Percentiles rank a stretch among this genome's conserved stretches.
Conservation (phyloP, 2,329 filamentous ascomycete species). For the Cucurbitaria berberidis region DNA sequence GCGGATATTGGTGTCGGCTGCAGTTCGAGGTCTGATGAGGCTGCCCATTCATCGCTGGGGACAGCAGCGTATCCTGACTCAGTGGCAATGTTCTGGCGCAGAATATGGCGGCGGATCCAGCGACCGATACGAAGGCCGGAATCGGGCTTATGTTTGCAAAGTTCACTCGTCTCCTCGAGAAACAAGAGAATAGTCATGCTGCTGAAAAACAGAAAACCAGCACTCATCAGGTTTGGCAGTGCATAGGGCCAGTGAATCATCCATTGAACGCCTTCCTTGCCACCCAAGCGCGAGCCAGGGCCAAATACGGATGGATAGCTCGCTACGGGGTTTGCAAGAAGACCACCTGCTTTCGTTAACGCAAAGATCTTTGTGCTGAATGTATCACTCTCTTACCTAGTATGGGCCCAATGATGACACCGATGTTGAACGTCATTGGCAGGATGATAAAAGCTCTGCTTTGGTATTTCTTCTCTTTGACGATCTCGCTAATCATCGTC, state of each 20-base stretch:
- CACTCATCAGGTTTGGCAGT: constrained; percentile 71
- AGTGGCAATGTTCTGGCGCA: constrained; percentile 29
- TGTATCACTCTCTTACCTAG: no score
- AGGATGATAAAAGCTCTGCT: constrained; percentile 64
- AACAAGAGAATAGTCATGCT: constrained; percentile 65
- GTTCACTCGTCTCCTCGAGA: constrained; percentile 65
- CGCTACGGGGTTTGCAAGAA: constrained; percentile 69
- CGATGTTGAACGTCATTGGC: constrained; percentile 72
- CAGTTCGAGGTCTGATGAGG: constrained; percentile 32
- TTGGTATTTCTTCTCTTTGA: constrained; percentile 70
- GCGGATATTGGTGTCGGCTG: constrained; percentile 39
- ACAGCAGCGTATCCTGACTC: constrained; percentile 42
- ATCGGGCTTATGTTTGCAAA: constrained; percentile 50
- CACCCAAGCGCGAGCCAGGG: constrained; percentile 62
- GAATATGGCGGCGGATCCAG: constrained; percentile 46
- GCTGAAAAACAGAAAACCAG: constrained; percentile 63
- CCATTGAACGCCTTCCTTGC: constrained; percentile 66
- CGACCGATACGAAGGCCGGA: constrained; percentile 48
- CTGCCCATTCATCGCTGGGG: constrained; percentile 34
- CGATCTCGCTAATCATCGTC: constrained; percentile 75
- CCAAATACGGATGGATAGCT: constrained; percentile 70
- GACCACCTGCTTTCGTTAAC: constrained; percentile 61
- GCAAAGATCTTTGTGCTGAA: no score
- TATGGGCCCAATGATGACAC: constrained; percentile 55
- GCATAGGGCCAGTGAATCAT: constrained; percentile 71